These are phyloP conservation scores for Adiantum capillusveneris DNA, from an alignment of 75 land plant genomes.

Conservation along the genomic window DNA sequence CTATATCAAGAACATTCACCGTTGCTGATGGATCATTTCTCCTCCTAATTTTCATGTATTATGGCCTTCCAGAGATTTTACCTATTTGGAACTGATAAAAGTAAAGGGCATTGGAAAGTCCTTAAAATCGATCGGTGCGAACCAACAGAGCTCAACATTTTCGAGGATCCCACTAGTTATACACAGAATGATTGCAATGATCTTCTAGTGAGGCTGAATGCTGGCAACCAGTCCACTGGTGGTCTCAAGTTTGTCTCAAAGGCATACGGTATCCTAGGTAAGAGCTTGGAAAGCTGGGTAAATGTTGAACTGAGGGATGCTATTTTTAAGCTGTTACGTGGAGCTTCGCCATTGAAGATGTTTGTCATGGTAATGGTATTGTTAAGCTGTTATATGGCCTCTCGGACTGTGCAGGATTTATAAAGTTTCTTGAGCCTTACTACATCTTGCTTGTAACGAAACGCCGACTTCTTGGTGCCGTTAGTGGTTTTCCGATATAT, in stretches of 20 bases:
- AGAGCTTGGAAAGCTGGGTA: slow-evolving; percentile 5
- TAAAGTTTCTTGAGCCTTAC: slow-evolving; percentile 71
- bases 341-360: no score
- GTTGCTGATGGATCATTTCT: neutral
- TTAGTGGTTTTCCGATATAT: slow-evolving; percentile 57
- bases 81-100: slow-evolving; percentile 64
- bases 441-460: slow-evolving; percentile 72
- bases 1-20: neutral
- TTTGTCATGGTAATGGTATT: no score
- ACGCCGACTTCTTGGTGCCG: slow-evolving; percentile 55
- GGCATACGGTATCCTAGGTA: slow-evolving; percentile 87
- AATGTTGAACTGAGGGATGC: neutral
- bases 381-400: no score
- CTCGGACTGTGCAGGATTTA: slow-evolving; percentile 54
- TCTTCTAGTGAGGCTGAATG: slow-evolving; percentile 50
- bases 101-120: slow-evolving; percentile 51
- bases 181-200: slow-evolving; percentile 49
- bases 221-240: slow-evolving; percentile 69
- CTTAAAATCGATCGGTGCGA: slow-evolving; percentile 60
- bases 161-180: slow-evolving; percentile 64
- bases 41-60: slow-evolving; percentile 8
- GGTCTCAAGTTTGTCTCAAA: slow-evolving; percentile 79
- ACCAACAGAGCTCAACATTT: slow-evolving; percentile 53
- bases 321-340: no score
- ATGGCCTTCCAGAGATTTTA: slow-evolving; percentile 55